phyloP scores from a whole-genome alignment of 371 early-diverging fungal genomes.

The Saksenaea vasiformis region DNA sequence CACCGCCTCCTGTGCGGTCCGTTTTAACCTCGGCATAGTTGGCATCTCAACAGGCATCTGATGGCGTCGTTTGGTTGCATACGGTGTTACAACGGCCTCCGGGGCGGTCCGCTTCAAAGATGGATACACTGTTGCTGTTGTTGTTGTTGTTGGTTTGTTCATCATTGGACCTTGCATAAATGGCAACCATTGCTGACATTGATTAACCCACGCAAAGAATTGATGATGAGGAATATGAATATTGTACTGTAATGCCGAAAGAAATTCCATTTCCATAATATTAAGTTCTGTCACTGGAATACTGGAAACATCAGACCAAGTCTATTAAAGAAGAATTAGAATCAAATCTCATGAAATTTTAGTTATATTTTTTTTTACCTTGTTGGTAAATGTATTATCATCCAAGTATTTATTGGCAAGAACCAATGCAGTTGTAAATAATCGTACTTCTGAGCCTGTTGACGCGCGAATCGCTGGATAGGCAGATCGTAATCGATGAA shows the following conservation, averaged over 20 bases:
- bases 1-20: constrained; percentile 5
- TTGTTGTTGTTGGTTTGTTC: neutral
- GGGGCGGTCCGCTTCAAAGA: neutral
- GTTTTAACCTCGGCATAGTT: constrained; percentile 7
- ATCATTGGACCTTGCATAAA: neutral
- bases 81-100: neutral
- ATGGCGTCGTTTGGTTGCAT: constrained; percentile 4
- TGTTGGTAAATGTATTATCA: constrained; percentile 68
- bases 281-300: constrained; percentile 62
- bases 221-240: constrained; percentile 28
- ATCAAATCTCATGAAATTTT: neutral
- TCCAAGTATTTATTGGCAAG: constrained; percentile 66
- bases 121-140: constrained; percentile 1
- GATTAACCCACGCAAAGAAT: constrained; percentile 32
- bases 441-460: constrained; percentile 57
- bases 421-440: constrained; percentile 65
- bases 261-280: constrained; percentile 73
- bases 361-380: constrained; percentile 25
- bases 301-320: constrained; percentile 70
- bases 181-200: constrained; percentile 36
- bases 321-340: constrained; percentile 25
- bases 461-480: constrained; percentile 38
- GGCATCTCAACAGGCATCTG: constrained; percentile 4
- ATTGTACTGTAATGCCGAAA: constrained; percentile 55
- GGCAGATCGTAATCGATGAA: constrained; percentile 28